Conservation (phyloP, 805 yeast species). For the Candida pini region DNA sequence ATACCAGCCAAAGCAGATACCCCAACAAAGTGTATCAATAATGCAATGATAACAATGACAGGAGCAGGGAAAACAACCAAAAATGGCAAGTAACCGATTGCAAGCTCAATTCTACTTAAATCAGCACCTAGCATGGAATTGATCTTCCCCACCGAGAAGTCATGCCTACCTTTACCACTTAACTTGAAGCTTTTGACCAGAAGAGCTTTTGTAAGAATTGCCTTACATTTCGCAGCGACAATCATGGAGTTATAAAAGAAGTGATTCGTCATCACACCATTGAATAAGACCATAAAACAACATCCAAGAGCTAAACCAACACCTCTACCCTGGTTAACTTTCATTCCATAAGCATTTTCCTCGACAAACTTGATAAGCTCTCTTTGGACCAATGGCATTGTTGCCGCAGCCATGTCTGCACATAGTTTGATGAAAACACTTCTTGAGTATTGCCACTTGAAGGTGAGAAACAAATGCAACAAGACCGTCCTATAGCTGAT, state of each 20-base stretch:
- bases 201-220: slow-evolving; percentile 61
- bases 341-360: slow-evolving; percentile 36
- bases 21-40: slow-evolving; percentile 64
- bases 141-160: slow-evolving; percentile 62
- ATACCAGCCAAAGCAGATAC: slow-evolving; percentile 70
- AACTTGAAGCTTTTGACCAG: slow-evolving; percentile 60
- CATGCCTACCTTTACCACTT: slow-evolving; percentile 51
- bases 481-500: background rate
- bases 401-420: slow-evolving; percentile 42
- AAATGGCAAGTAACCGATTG: slow-evolving; percentile 60
- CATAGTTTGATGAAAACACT: slow-evolving; percentile 35
- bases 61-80: slow-evolving; percentile 58
- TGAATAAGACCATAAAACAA: slow-evolving; percentile 44
- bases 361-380: slow-evolving; percentile 58
- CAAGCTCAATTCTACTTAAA: slow-evolving; percentile 68
- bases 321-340: slow-evolving; percentile 48
- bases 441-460: slow-evolving; percentile 33
- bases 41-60: slow-evolving; percentile 51
- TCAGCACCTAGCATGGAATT: slow-evolving; percentile 78
- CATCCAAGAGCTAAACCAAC: slow-evolving; percentile 73
- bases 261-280: slow-evolving; percentile 49
- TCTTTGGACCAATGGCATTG: slow-evolving; percentile 61
- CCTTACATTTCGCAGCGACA: slow-evolving; percentile 63
- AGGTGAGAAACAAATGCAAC: background rate
- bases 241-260: slow-evolving; percentile 52